Evolutionary conservation across 139 green algal genomes (phyloP).

Genomic region (Coelastrella sp.): DNA sequence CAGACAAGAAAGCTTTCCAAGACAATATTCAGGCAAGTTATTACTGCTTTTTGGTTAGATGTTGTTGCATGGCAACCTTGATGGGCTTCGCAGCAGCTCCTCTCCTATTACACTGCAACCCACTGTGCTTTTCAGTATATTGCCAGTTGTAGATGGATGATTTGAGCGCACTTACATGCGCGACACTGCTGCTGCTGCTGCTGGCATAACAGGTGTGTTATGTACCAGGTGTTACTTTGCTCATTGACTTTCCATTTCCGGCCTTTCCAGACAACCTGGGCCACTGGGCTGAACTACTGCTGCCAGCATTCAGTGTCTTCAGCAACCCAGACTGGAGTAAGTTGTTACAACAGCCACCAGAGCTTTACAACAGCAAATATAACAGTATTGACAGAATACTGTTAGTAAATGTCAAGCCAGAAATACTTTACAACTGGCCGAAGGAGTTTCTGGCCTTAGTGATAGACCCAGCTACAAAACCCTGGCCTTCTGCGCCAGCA

Average conservation of each 20-base stretch:
- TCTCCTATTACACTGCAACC: not conserved
- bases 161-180: too few relatives aligned
- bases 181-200: not conserved
- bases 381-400: slow-evolving; percentile 58
- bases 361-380: not conserved
- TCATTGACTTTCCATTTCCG: slow-evolving; percentile 80
- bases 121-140: too few relatives aligned
- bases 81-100: not conserved
- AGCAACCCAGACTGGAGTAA: not conserved
- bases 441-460: slow-evolving; percentile 68
- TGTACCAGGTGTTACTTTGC: slow-evolving; percentile 71
- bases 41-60: too few relatives aligned
- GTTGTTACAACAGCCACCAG: not conserved
- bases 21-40: slow-evolving; percentile 23
- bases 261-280: slow-evolving; percentile 79
- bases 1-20: slow-evolving; percentile 37
- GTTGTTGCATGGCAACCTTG: not conserved
- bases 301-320: slow-evolving; percentile 52
- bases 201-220: slow-evolving; percentile 16
- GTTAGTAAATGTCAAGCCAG: slow-evolving; percentile 53
- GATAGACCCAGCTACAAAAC: slow-evolving; percentile 37
- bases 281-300: slow-evolving; percentile 82
- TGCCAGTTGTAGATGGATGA: too few relatives aligned
- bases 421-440: slow-evolving; percentile 72
- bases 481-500: not conserved